Conservation (phyloP, 1,284 basidiomycete species). For the Sparassis latifolia region DNA sequence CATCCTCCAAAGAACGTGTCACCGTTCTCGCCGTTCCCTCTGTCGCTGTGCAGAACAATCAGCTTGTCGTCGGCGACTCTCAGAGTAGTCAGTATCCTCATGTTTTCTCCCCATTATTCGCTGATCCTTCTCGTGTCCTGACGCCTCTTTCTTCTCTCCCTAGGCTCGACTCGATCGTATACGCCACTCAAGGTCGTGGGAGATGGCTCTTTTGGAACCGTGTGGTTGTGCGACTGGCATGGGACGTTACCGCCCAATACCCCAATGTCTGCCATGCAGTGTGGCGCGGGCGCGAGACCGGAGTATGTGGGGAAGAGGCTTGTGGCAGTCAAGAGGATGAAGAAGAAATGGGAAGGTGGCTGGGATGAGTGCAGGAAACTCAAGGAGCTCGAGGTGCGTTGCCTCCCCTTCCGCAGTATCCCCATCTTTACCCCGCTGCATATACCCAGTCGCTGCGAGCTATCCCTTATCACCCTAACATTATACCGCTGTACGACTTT, state of each 20-base stretch:
- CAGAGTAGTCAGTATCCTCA: slow-evolving; percentile 50
- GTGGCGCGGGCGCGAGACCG: slow-evolving; percentile 79
- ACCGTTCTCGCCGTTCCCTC: slow-evolving; percentile 66
- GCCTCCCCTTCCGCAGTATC: slow-evolving; percentile 10
- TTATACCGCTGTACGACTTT: slow-evolving; percentile 98
- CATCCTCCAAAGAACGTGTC: slow-evolving; percentile 48
- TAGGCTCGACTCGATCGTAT: slow-evolving; percentile 36
- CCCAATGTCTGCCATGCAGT: slow-evolving; percentile 87
- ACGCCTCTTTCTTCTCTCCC: slow-evolving; percentile 4
- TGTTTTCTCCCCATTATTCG: slow-evolving; percentile 6
- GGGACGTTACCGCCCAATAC: slow-evolving; percentile 87
- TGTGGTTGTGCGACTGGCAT: slow-evolving; percentile 99
- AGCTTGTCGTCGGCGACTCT: slow-evolving; percentile 64
- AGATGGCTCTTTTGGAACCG: slow-evolving; percentile 96
- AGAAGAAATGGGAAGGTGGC: slow-evolving; percentile 92
- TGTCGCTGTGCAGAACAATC: slow-evolving; percentile 58
- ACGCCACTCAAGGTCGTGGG: slow-evolving; percentile 83
- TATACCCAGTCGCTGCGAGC: slow-evolving; percentile 76
- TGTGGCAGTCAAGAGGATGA: slow-evolving; percentile 98
- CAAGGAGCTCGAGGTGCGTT: slow-evolving; percentile 90
- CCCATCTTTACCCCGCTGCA: slow-evolving; percentile 9
- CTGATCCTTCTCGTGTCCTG: slow-evolving; percentile 4
- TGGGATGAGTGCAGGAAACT: slow-evolving; percentile 96
- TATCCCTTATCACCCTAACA: slow-evolving; percentile 93
- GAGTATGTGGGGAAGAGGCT: slow-evolving; percentile 94